phyloP scores from a whole-genome alignment of 768 basidiomycete species.

The Macrocybe gigantea region DNA sequence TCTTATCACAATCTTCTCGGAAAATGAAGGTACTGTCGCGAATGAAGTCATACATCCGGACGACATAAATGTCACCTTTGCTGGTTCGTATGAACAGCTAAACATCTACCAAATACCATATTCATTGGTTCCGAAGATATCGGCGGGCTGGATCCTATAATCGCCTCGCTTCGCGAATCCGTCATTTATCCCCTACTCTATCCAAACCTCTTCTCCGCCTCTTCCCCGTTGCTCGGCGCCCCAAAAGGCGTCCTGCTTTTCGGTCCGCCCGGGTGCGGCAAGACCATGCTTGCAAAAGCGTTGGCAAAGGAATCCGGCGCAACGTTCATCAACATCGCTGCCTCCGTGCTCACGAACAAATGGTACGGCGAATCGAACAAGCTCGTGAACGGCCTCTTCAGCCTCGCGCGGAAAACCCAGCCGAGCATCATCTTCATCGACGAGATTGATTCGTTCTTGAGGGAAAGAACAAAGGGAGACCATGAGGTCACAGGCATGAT shows the following conservation, averaged over 20 bases:
- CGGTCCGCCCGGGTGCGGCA: constrained; percentile 97
- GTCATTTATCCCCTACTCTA: constrained; percentile 93
- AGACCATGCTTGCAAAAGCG: constrained; percentile 99
- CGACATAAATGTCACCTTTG: constrained; percentile 73
- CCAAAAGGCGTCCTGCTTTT: constrained; percentile 96
- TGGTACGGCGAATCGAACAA: constrained; percentile 70
- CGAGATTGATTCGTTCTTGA: constrained; percentile 93
- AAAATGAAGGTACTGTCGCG: constrained; percentile 65
- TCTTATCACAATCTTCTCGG: constrained; percentile 2
- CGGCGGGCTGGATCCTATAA: constrained; percentile 89
- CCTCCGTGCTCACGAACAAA: constrained; percentile 41
- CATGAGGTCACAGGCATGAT: constrained; percentile 99
- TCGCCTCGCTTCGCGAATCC: constrained; percentile 86
- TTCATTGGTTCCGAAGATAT: constrained; percentile 50
- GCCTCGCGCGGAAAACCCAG: constrained; percentile 88
- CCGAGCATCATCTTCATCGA: constrained; percentile 98
- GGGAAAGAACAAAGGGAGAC: constrained; percentile 82
- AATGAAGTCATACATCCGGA: constrained; percentile 92
- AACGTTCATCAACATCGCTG: constrained; percentile 75
- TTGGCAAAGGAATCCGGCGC: constrained; percentile 96
- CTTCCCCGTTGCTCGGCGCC: constrained; percentile 78
- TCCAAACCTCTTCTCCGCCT: constrained; percentile 79
- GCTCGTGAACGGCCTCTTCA: constrained; percentile 90
- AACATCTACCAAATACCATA: background rate
- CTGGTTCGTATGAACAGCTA: constrained; percentile 38